These are phyloP conservation scores for Biscogniauxia mediterranea DNA, from an alignment of 2,329 filamentous ascomycete species.

Conservation along the genomic window DNA sequence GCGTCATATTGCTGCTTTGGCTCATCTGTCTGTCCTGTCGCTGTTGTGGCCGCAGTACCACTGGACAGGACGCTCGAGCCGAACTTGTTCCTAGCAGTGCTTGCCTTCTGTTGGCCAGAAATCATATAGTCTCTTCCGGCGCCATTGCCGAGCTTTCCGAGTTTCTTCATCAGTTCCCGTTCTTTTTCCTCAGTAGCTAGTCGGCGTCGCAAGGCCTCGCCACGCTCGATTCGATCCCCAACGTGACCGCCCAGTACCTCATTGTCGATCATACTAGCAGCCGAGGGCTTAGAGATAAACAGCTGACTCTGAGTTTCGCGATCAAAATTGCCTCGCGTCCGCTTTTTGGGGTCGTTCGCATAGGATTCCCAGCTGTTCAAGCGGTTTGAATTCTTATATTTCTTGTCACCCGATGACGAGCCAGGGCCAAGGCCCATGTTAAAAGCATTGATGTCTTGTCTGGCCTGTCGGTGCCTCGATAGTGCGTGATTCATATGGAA, in stretches of 20 bases:
- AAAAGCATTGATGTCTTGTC: slow-evolving; percentile 34
- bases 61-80: slow-evolving; percentile 10
- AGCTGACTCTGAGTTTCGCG: slow-evolving; percentile 55
- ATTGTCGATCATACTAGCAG: slow-evolving; percentile 64
- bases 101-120: slow-evolving; percentile 23
- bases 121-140: slow-evolving; percentile 72
- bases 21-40: slow-evolving; percentile 17
- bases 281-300: slow-evolving; percentile 51
- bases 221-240: slow-evolving; percentile 58
- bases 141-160: slow-evolving; percentile 63
- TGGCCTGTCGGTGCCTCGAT: slow-evolving; percentile 53
- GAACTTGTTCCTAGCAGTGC: slow-evolving; percentile 9
- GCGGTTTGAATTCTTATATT: slow-evolving; percentile 32
- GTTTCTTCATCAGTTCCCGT: slow-evolving; percentile 65
- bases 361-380: slow-evolving; percentile 21
- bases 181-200: slow-evolving; percentile 70
- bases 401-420: slow-evolving; percentile 12
- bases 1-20: slow-evolving; percentile 42
- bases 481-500: slow-evolving; percentile 86
- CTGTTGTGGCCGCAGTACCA: slow-evolving; percentile 2
- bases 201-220: slow-evolving; percentile 64
- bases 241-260: slow-evolving; percentile 42
- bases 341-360: slow-evolving; percentile 29
- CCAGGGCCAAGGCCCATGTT: slow-evolving; percentile 46
- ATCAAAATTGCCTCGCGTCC: slow-evolving; percentile 52